A percentile compares a stretch with the other conserved stretches of the same genome.
These are phyloP conservation scores for Saccharomyces jurei DNA, from an alignment of 805 yeast genomes.

Conservation along the genomic window DNA sequence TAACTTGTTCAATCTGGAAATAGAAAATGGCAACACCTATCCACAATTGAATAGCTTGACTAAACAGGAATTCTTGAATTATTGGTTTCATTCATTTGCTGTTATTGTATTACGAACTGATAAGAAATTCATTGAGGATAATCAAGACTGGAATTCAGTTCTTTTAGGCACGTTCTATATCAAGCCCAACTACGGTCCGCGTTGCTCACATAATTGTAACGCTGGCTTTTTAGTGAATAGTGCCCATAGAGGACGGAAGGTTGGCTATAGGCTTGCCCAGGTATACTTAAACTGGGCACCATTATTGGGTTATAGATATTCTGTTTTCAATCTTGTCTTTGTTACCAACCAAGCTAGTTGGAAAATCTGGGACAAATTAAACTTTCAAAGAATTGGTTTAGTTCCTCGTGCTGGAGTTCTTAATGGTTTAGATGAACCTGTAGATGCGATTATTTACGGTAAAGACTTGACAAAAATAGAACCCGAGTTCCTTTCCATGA, in stretches of 20 bases:
- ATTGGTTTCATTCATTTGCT: constrained; percentile 62
- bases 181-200: constrained; percentile 80
- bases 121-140: constrained; percentile 8
- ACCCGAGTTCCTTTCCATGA: constrained; percentile 10
- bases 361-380: constrained; percentile 74
- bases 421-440: constrained; percentile 52
- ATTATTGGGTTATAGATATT: constrained; percentile 65
- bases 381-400: constrained; percentile 71
- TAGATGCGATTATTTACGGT: constrained; percentile 76
- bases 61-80: constrained; percentile 45
- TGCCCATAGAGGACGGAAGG: constrained; percentile 50
- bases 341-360: constrained; percentile 70
- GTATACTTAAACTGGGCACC: constrained; percentile 69
- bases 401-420: constrained; percentile 67
- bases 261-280: constrained; percentile 65
- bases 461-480: constrained; percentile 40
- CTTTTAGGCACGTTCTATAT: constrained; percentile 71
- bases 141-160: constrained; percentile 37
- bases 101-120: constrained; percentile 51
- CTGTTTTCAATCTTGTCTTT: constrained; percentile 83
- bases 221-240: constrained; percentile 74
- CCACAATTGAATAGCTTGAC: constrained; percentile 43
- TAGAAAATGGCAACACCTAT: constrained; percentile 69
- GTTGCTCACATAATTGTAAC: constrained; percentile 81
- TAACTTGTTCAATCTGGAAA: constrained; percentile 51